These are phyloP conservation scores for Chlorella vulgaris DNA, from an alignment of 139 green algal species.

Conservation along the genomic window DNA sequence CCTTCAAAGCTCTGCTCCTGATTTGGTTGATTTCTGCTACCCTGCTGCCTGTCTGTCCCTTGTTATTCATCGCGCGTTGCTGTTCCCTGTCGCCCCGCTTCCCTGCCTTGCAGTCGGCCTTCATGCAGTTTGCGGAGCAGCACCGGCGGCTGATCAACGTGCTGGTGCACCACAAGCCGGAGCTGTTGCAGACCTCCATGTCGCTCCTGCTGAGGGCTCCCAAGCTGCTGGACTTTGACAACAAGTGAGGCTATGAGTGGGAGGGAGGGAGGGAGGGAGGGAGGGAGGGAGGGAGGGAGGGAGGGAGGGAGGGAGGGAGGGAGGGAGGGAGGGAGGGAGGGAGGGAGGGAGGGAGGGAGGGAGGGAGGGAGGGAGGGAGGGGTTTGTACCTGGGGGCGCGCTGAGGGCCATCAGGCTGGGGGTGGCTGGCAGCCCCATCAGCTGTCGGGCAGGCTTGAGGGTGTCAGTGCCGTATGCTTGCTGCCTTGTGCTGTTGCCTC, in stretches of 20 bases:
- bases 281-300: not conserved
- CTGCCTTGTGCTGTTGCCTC: no score
- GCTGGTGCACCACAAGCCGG: constrained; percentile 77
- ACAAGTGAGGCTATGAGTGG: constrained; percentile 73
- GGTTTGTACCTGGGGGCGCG: no score
- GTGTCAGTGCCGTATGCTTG: no score
- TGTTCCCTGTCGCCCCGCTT: not conserved
- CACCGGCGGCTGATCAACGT: constrained; percentile 92
- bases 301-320: no score
- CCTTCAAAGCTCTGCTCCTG: no score
- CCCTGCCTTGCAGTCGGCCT: constrained; percentile 27
- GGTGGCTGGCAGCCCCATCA: no score
- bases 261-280: not conserved
- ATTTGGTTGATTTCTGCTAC: not conserved
- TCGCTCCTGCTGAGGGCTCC: constrained; percentile 79
- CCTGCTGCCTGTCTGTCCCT: no score
- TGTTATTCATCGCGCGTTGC: not conserved
- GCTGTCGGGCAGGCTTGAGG: no score
- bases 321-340: no score
- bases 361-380: no score
- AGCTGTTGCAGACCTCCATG: constrained; percentile 83
- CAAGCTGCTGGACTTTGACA: constrained; percentile 97
- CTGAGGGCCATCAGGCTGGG: no score
- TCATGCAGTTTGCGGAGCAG: constrained; percentile 78
- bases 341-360: no score